Evolutionary conservation across 1,139 yeast species (phyloP).

Genomic region (Lodderomyces margitis): DNA sequence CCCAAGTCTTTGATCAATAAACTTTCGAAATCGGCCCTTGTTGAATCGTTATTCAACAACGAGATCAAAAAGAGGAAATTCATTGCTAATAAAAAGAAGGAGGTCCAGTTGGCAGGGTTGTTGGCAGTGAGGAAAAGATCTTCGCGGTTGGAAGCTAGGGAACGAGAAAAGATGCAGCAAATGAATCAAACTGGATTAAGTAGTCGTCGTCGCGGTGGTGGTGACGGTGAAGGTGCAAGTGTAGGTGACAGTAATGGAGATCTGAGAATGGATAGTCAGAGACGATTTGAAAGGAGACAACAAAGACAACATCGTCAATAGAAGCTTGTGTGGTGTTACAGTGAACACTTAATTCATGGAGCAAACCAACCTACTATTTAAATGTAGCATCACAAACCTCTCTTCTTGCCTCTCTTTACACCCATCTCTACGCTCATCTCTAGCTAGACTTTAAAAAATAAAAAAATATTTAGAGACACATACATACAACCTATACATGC

Average conservation of each 20-base stretch:
- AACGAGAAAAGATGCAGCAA: not conserved
- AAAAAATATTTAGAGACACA: not conserved
- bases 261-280: slow-evolving; percentile 30
- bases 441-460: not conserved
- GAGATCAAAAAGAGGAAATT: slow-evolving; percentile 43
- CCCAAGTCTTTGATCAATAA: slow-evolving; percentile 17
- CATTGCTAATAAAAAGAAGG: slow-evolving; percentile 44
- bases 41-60: slow-evolving; percentile 24
- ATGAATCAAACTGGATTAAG: no score
- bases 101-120: slow-evolving; percentile 45
- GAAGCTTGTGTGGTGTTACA: no score
- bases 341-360: no score
- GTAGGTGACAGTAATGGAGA: slow-evolving; percentile 18
- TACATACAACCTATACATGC: not conserved
- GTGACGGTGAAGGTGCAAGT: not conserved
- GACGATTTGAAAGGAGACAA: slow-evolving; percentile 39
- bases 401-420: no score
- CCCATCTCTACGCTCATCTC: no score
- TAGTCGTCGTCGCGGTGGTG: not conserved
- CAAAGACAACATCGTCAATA: slow-evolving; percentile 9
- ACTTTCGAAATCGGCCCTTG: slow-evolving; percentile 20
- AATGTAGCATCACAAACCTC: no score
- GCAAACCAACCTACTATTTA: no score
- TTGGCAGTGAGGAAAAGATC: slow-evolving; percentile 51
- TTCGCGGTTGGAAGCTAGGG: slow-evolving; percentile 46